Conservation (phyloP, 2,329 filamentous ascomycete genomes). For the Penicillium glabrum region DNA sequence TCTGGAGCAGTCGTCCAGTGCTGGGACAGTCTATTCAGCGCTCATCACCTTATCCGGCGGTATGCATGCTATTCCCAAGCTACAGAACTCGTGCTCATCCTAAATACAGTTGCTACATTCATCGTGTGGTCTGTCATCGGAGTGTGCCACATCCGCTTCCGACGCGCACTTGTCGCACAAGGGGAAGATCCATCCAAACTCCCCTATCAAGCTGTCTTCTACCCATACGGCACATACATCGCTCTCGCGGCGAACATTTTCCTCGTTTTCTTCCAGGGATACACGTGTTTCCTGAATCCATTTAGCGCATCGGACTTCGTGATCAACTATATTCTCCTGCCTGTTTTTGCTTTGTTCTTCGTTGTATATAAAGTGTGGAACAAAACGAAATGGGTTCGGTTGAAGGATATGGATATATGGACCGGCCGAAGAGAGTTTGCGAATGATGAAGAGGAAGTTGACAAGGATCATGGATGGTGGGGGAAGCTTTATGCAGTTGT, state of each 20-base stretch:
- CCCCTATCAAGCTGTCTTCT: conserved; percentile 50
- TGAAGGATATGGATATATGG: conserved; percentile 43
- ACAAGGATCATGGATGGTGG: conserved; percentile 14
- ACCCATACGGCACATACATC: conserved; percentile 53
- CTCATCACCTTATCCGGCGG: conserved; percentile 37
- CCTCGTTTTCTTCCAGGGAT: conserved; percentile 55
- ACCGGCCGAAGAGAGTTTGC: conserved; percentile 31
- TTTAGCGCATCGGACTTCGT: conserved; percentile 54
- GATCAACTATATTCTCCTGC: conserved; percentile 56
- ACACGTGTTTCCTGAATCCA: conserved; percentile 52
- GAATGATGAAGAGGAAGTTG: conserved; percentile 8
- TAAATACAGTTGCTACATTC: conserved; percentile 35
- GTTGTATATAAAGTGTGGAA: conserved; percentile 49
- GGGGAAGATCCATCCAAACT: conserved; percentile 41
- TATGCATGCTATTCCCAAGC: conserved; percentile 9
- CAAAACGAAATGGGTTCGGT: conserved; percentile 36
- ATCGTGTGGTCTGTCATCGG: conserved; percentile 43
- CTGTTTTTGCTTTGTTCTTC: conserved; percentile 50
- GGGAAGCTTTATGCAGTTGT: conserved; percentile 20
- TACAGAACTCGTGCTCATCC: background rate
- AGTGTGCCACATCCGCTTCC: conserved; percentile 45
- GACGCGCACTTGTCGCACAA: conserved; percentile 37
- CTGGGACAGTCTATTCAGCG: conserved; percentile 31
- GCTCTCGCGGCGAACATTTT: conserved; percentile 50
- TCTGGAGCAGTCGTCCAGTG: conserved; percentile 30